Base-by-base conservation (phyloP, 139 green algal species). In the Diplosphaera chodatii region DNA sequence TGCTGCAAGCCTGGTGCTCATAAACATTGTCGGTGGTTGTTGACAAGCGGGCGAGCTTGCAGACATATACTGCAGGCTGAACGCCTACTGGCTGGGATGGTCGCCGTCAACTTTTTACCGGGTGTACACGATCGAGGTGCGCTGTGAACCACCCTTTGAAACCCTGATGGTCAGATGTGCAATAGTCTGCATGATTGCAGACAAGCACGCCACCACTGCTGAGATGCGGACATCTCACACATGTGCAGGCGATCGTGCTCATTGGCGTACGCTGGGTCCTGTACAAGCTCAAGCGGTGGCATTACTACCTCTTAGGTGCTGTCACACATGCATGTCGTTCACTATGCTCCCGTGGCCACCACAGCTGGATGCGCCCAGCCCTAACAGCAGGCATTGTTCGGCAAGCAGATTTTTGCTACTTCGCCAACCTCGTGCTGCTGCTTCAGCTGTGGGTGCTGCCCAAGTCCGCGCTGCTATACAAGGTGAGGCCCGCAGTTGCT, bases 81-180 rank as follows among this genome's bases (percentile, higher is more conserved):
- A 77, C 18, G 84, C 89, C 1, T 96, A 90, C 74, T 96, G 87
- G 86, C 84, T 96, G 48, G 90, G 89, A 2, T 80, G 66, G 31
- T 81, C 66, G 23, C 86, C 88, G 21, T 34, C 66, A 25, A 86
- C 81, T 28, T 96, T 96, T 70, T 89, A 93, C 80, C 62, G 78
- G 48, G 70, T 92, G 30, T 94, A 95, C 80, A 92, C 79, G 1
- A 70, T 73, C 3, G 77, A 90, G 63, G 78, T 76, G 20, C 20
- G 76, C 13, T n/a, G n/a, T n/a, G n/a, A n/a, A n/a, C n/a, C n/a
- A n/a, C n/a, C n/a, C n/a, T n/a, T n/a, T n/a, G n/a, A n/a, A n/a
- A n/a, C n/a, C n/a, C n/a, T n/a, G n/a, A n/a, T n/a, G n/a, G n/a
- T n/a, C n/a, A n/a, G n/a, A n/a, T n/a, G n/a, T n/a, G n/a, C n/a